These are phyloP conservation scores for Tanacetum coccineum DNA, from an alignment of 129 eudicot genomes.

Conservation along the genomic window DNA sequence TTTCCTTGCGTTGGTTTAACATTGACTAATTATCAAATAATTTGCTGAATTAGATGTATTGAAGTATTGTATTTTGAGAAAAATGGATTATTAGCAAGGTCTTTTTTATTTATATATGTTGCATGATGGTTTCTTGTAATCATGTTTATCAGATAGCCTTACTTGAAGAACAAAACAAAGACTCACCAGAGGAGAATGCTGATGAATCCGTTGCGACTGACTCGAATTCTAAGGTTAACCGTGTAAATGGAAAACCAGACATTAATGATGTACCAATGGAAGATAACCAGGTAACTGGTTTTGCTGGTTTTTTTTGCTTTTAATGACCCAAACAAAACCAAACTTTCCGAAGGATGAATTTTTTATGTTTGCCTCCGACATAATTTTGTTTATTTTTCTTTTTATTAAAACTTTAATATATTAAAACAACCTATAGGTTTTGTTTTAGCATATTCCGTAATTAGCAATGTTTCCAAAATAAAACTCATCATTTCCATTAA, in stretches of 20 bases:
- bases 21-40: not conserved
- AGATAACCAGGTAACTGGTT: conserved; percentile 56
- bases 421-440: no score
- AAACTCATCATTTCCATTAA: no score
- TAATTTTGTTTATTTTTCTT: no score
- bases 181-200: conserved; percentile 51
- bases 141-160: conserved; percentile 50
- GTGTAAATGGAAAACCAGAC: conserved; percentile 60
- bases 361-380: not conserved
- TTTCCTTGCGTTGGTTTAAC: not conserved
- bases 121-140: conserved; percentile 7
- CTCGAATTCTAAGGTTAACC: conserved; percentile 41
- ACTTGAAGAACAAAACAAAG: conserved; percentile 74
- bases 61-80: not conserved
- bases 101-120: not conserved
- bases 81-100: not conserved
- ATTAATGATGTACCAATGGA: conserved; percentile 88
- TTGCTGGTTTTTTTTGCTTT: not conserved
- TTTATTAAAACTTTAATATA: no score
- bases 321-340: not conserved
- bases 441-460: no score
- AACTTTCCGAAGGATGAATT: not conserved
- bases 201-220: conserved; percentile 59
- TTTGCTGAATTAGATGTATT: not conserved
- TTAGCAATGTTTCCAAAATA: no score